phyloP scores from a whole-genome alignment of 352 stramenopile species.

The Thraustotheca clavata region DNA sequence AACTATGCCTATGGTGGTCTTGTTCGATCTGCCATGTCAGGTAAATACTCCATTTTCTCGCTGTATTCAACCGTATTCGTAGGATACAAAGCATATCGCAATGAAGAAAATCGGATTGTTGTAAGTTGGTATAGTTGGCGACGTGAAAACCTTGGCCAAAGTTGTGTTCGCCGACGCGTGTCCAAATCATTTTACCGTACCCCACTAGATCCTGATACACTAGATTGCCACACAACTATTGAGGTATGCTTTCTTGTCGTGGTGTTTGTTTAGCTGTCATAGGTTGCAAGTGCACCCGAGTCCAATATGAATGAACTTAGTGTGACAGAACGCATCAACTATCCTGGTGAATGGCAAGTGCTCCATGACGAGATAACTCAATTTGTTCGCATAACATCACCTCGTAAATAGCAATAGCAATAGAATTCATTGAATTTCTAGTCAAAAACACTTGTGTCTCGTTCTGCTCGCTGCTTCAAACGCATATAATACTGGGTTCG shows the following conservation, averaged over 20 bases:
- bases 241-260: not conserved
- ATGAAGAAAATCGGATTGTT: conserved; percentile 12
- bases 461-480: not conserved
- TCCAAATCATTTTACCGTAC: conserved; percentile 7
- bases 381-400: not conserved
- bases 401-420: not conserved
- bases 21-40: conserved; percentile 5
- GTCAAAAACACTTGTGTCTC: not conserved
- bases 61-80: too few relatives aligned
- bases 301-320: conserved; percentile 2
- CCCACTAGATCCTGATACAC: not conserved
- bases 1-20: conserved; percentile 7
- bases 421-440: not conserved
- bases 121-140: conserved; percentile 15
- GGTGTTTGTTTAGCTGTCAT: not conserved
- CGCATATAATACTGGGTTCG: conserved; percentile 8
- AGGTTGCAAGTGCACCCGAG: not conserved
- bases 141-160: conserved; percentile 3
- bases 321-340: conserved; percentile 21
- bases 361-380: conserved; percentile 10
- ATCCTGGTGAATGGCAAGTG: conserved; percentile 14
- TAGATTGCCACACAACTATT: not conserved
- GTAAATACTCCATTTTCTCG: not conserved
- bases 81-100: conserved; percentile 21
- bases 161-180: conserved; percentile 2